Percentiles rank a stretch among this genome's conserved stretches.
phyloP scores from a whole-genome alignment of 805 yeast species.

The Spathaspora hagerdaliae region DNA sequence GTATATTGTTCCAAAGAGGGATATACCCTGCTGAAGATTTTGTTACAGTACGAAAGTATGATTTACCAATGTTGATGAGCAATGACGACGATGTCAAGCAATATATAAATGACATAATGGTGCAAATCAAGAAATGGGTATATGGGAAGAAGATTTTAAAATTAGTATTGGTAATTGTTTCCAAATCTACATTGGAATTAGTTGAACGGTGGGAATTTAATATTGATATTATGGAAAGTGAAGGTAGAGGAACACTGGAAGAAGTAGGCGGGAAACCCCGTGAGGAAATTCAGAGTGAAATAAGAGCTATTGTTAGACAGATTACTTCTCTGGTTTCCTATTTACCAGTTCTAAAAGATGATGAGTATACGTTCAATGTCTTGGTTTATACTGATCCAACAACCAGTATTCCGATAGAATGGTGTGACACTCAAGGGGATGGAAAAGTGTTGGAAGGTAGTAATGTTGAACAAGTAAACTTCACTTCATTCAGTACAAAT shows the following conservation, averaged over 20 bases:
- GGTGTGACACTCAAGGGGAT: slow-evolving; percentile 71
- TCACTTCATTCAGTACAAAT: slow-evolving; percentile 64
- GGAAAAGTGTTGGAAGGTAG: slow-evolving; percentile 49
- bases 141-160: slow-evolving; percentile 62
- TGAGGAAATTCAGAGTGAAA: slow-evolving; percentile 62
- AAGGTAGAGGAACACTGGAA: slow-evolving; percentile 7
- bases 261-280: slow-evolving; percentile 21
- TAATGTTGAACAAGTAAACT: slow-evolving; percentile 61
- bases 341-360: slow-evolving; percentile 63
- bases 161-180: slow-evolving; percentile 68
- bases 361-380: slow-evolving; percentile 72
- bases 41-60: slow-evolving; percentile 72
- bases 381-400: slow-evolving; percentile 73
- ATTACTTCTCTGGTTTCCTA: slow-evolving; percentile 85
- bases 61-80: slow-evolving; percentile 65
- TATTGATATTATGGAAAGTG: slow-evolving; percentile 38
- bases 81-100: slow-evolving; percentile 70
- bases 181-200: slow-evolving; percentile 60
- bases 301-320: slow-evolving; percentile 83
- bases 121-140: slow-evolving; percentile 70
- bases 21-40: slow-evolving; percentile 88
- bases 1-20: slow-evolving; percentile 83
- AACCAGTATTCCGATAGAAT: slow-evolving; percentile 68
- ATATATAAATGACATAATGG: slow-evolving; percentile 64
- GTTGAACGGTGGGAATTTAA: slow-evolving; percentile 88